A percentile compares a stretch with the other conserved stretches of the same genome.
phyloP scores from a whole-genome alignment of 768 basidiomycete genomes.

The Russula emetica region DNA sequence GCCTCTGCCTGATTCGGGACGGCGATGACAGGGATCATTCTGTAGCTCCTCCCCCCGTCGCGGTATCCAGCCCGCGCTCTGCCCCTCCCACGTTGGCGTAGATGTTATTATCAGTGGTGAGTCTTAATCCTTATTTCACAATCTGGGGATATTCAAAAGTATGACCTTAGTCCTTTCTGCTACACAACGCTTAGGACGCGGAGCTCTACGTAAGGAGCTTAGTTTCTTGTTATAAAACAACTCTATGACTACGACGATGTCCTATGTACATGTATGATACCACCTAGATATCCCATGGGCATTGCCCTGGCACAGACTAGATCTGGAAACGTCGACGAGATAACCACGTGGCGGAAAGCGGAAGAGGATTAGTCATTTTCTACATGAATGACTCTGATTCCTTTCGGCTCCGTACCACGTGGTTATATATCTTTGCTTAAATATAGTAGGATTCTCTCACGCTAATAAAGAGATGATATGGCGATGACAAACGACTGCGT shows the following conservation, averaged over 20 bases:
- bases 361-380: not conserved
- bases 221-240: not conserved
- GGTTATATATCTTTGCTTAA: not conserved
- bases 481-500: constrained; percentile 13
- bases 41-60: constrained; percentile 5
- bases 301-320: constrained; percentile 16
- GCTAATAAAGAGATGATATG: not conserved
- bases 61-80: constrained; percentile 19
- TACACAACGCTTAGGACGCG: not conserved
- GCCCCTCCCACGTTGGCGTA: constrained; percentile 21
- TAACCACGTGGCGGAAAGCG: not conserved
- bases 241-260: not conserved
- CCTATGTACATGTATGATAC: constrained; percentile 16
- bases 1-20: constrained; percentile 13
- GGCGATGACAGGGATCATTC: constrained; percentile 14
- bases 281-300: constrained; percentile 19
- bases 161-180: not conserved
- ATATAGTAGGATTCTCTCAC: constrained; percentile 16
- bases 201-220: constrained; percentile 1
- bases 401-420: constrained; percentile 9
- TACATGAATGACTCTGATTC: not conserved
- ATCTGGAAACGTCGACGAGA: too few relatives aligned
- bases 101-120: constrained; percentile 1
- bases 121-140: not conserved
- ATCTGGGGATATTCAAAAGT: not conserved